Conservation (phyloP, 2,329 filamentous ascomycete species). For the Coleophoma eucalyptorum region DNA sequence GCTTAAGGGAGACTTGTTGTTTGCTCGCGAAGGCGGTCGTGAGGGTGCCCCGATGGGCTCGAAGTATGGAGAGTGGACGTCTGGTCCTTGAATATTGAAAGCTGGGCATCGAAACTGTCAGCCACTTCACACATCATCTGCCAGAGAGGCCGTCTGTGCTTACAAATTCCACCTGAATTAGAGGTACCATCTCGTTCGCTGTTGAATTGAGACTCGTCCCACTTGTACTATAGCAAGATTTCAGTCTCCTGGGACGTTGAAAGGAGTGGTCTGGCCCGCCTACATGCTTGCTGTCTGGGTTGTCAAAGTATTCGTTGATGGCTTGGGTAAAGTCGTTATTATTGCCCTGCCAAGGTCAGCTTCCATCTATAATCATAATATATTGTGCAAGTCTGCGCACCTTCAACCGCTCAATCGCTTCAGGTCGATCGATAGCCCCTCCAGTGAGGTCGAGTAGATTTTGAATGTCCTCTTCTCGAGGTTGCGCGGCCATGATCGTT, state of each 20-base stretch:
- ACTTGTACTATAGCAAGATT: slow-evolving; percentile 40
- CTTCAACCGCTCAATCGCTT: slow-evolving; percentile 22
- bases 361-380: not conserved
- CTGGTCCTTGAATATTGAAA: slow-evolving; percentile 53
- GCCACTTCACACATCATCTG: not conserved
- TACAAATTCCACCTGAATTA: slow-evolving; percentile 42
- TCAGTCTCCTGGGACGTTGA: no score
- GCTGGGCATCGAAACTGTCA: slow-evolving; percentile 30
- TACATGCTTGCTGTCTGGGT: slow-evolving; percentile 23
- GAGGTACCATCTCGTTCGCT: slow-evolving; percentile 48
- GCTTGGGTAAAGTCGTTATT: slow-evolving; percentile 44
- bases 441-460: slow-evolving; percentile 10
- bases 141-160: slow-evolving; percentile 12
- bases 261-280: not conserved
- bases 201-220: slow-evolving; percentile 51
- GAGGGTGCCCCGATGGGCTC: slow-evolving; percentile 37
- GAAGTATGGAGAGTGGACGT: slow-evolving; percentile 37
- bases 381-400: slow-evolving; percentile 5
- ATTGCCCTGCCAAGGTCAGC: slow-evolving; percentile 33
- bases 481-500: slow-evolving; percentile 11
- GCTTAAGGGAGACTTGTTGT: slow-evolving; percentile 52
- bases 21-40: slow-evolving; percentile 56
- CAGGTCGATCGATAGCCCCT: slow-evolving; percentile 10
- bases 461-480: slow-evolving; percentile 17
- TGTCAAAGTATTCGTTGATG: slow-evolving; percentile 48